A percentile compares a stretch with the other conserved stretches of the same genome.
Conservation (phyloP, 2,329 filamentous ascomycete genomes). For the Fusarium brevicatenulatum region DNA sequence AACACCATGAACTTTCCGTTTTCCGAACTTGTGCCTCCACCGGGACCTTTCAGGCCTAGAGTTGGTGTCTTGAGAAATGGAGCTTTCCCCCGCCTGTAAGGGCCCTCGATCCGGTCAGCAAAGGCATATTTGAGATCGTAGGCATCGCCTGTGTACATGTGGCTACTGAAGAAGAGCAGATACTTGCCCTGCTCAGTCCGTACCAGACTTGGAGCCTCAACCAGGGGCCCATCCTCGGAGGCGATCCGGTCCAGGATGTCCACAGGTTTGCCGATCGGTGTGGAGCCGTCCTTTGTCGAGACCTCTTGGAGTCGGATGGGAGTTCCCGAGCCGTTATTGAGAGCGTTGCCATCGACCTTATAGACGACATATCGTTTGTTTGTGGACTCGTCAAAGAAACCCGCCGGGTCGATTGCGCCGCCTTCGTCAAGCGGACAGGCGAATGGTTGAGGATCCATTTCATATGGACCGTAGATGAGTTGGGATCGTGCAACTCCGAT, state of each 20-base stretch:
- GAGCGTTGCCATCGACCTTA: slow-evolving; percentile 73
- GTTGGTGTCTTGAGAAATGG: slow-evolving; percentile 52
- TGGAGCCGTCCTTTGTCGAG: slow-evolving; percentile 59
- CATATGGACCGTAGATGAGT: slow-evolving; percentile 62
- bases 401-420: slow-evolving; percentile 71
- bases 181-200: slow-evolving; percentile 60
- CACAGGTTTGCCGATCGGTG: slow-evolving; percentile 60
- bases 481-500: slow-evolving; percentile 65
- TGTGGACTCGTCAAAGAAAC: slow-evolving; percentile 64
- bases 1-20: slow-evolving; percentile 49
- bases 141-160: slow-evolving; percentile 63
- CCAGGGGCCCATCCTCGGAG: slow-evolving; percentile 60
- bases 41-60: slow-evolving; percentile 53
- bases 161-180: slow-evolving; percentile 70
- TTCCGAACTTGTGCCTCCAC: slow-evolving; percentile 51
- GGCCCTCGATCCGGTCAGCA: slow-evolving; percentile 50
- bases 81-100: slow-evolving; percentile 48
- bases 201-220: slow-evolving; percentile 69
- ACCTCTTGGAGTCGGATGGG: slow-evolving; percentile 68
- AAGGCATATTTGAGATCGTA: slow-evolving; percentile 72
- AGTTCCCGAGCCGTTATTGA: slow-evolving; percentile 57
- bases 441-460: slow-evolving; percentile 57
- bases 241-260: slow-evolving; percentile 57
- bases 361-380: slow-evolving; percentile 69
- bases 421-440: slow-evolving; percentile 64